Percentiles rank a stretch among this genome's conserved stretches.
Conservation (phyloP, 768 basidiomycete species). For the Mycena capillaripes region DNA sequence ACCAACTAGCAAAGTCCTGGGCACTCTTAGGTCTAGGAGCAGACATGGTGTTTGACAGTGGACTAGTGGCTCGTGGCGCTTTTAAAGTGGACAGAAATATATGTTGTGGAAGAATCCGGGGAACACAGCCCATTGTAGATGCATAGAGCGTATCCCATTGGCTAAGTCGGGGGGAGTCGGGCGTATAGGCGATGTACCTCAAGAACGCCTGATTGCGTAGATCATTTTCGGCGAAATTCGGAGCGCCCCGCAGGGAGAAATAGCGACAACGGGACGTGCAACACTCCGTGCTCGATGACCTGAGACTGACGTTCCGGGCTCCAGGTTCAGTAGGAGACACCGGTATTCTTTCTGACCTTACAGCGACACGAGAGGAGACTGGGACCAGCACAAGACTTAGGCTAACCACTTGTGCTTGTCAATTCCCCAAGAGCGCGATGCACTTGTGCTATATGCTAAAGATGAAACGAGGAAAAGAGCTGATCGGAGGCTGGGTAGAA, state of each 20-base stretch:
- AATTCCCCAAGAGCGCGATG: no score
- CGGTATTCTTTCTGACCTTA: neutral
- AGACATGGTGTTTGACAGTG: constrained; percentile 21
- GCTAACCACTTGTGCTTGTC: no score
- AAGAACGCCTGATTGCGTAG: neutral
- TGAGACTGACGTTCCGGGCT: neutral
- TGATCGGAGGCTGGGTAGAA: no score
- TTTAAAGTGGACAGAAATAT: constrained; percentile 4
- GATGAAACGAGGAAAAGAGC: neutral
- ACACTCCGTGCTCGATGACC: neutral
- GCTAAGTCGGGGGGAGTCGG: constrained; percentile 28
- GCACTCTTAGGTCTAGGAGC: constrained; percentile 64
- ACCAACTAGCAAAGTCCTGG: constrained; percentile 78
- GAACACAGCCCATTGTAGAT: neutral
- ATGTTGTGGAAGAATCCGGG: neutral
- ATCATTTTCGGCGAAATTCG: constrained; percentile 23
- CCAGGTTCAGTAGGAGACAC: neutral
- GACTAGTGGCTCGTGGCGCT: no score
- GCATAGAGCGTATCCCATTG: constrained; percentile 10
- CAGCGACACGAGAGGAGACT: neutral
- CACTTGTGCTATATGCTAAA: no score
- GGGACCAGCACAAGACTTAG: neutral
- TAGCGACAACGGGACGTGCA: no score
- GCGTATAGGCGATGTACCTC: neutral
- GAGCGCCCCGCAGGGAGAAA: neutral